Evolutionary conservation across 2,329 filamentous ascomycete genomes (phyloP).

Genomic region (Calcarisporium arbuscula): DNA sequence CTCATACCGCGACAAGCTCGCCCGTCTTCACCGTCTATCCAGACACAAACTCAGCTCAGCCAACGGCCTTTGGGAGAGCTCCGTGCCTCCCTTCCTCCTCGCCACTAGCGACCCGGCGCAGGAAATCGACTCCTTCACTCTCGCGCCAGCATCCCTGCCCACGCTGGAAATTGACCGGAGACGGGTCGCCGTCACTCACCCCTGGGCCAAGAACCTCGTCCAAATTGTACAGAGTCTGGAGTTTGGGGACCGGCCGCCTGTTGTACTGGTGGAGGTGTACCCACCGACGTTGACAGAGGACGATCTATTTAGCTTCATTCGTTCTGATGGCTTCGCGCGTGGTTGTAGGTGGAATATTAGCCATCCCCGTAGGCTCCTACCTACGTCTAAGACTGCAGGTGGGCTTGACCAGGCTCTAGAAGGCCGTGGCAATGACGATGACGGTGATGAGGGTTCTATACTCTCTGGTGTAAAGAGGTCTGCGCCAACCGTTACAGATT

Average conservation of each 20-base stretch:
- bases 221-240: slow-evolving; percentile 15
- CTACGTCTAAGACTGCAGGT: too few relatives aligned
- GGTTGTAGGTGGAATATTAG: slow-evolving; percentile 18
- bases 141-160: slow-evolving; percentile 20
- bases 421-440: slow-evolving; percentile 9
- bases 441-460: slow-evolving; percentile 1
- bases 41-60: slow-evolving; percentile 21
- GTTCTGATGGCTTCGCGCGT: slow-evolving; percentile 34
- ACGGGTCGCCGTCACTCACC: slow-evolving; percentile 15
- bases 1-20: slow-evolving; percentile 45
- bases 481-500: too few relatives aligned
- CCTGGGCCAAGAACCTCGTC: slow-evolving; percentile 20
- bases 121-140: slow-evolving; percentile 21
- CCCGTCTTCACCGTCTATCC: slow-evolving; percentile 25
- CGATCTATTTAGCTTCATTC: slow-evolving; percentile 31
- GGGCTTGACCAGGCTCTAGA: not conserved
- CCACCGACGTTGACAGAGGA: slow-evolving; percentile 23
- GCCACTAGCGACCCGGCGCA: slow-evolving; percentile 10
- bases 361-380: too few relatives aligned
- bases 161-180: slow-evolving; percentile 9
- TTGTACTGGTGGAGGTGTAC: slow-evolving; percentile 23
- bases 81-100: slow-evolving; percentile 12
- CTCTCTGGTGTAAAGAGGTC: not conserved
- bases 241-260: slow-evolving; percentile 18
- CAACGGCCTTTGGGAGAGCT: slow-evolving; percentile 23